Base-by-base conservation (phyloP, 192 early-diverging fungal species). In the Coemansia sp. region DNA sequence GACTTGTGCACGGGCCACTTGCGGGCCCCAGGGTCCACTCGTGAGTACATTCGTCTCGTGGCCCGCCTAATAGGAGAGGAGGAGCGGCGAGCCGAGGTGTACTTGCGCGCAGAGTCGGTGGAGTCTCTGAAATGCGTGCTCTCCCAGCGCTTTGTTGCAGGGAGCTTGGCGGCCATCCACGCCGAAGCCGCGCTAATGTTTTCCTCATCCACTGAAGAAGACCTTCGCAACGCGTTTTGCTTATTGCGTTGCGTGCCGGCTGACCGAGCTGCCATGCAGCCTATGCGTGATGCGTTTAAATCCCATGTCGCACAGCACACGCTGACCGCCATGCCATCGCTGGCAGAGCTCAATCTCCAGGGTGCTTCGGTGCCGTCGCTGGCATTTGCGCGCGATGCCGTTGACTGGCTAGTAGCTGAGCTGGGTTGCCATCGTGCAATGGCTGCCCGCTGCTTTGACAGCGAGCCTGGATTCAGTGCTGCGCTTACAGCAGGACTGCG, bases 31-130 rank as follows among this genome's bases (percentile, higher is more conserved):
- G 94, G 94, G 77, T 87, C 87, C 24, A 86, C 93, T 16, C 85
- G 88, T 23, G 94, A 96, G 50, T 96, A 96, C 74, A 91, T 96
- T 89, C 94, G 92, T 62, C 92, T 90, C 85, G 91, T 90, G 69
- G 8, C 18, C 86, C 92, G 26, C 71, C 92, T 59, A 70, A 72
- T 11, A 76, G 86, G 66, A 3, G 84, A 87, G 46, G 94, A 96
- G 77, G 91, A 94, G 63, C 83, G 71, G 16, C 91, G 92, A 21
- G 89, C 93, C 3, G 79, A 89, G 64, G 84, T 86, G 69, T 93
- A 93, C 67, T 73, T 96, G 11, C 91, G 94, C 71, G 74, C 78
- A 28, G 85, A 83, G 39, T 92, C 92, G 7, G 71, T 86, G 40
- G 85, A 88, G 50, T 83, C 69, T 43, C 82, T 96, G 9, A 87